Conservation (phyloP, 192 early-diverging fungal species). For the Spizellomyces punctatus region DNA sequence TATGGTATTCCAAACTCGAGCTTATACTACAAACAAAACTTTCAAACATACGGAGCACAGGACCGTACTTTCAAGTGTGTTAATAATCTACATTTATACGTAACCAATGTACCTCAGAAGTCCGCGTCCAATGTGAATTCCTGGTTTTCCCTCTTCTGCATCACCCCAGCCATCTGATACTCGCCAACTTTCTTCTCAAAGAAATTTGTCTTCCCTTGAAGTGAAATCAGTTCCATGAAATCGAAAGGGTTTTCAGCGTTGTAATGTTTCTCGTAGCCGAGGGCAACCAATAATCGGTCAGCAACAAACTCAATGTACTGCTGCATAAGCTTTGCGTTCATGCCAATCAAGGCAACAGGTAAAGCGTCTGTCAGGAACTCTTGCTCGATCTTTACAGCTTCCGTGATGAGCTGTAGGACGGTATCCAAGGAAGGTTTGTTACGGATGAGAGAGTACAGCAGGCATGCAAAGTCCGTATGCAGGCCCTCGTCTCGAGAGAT, state of each 20-base stretch:
- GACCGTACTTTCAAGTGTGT: too few species aligned
- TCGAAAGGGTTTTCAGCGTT: slow-evolving; percentile 92
- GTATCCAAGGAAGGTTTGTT: slow-evolving; percentile 69
- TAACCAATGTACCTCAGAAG: slow-evolving; percentile 23
- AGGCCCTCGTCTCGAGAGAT: slow-evolving; percentile 97
- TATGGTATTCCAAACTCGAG: too few species aligned
- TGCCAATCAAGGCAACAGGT: slow-evolving; percentile 91
- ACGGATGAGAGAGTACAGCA: slow-evolving; percentile 82
- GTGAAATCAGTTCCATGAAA: slow-evolving; percentile 98
- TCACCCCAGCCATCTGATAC: slow-evolving; percentile 89
- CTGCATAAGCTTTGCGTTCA: slow-evolving; percentile 94
- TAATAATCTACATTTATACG: too few species aligned
- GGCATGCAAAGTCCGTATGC: slow-evolving; percentile 96
- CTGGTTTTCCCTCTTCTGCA: slow-evolving; percentile 36
- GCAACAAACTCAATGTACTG: slow-evolving; percentile 99
- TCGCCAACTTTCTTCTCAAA: slow-evolving; percentile 68
- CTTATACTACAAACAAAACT: too few species aligned
- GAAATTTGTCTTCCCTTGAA: slow-evolving; percentile 89
- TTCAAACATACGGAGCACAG: too few species aligned
- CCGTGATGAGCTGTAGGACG: slow-evolving; percentile 71
- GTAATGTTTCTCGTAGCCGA: slow-evolving; percentile 86
- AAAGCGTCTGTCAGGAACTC: slow-evolving; percentile 94
- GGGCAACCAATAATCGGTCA: slow-evolving; percentile 87
- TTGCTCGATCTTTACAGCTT: slow-evolving; percentile 93
- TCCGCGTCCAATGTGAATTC: slow-evolving; percentile 49